A percentile compares a stretch with the other conserved stretches of the same genome.
Evolutionary conservation across 1,139 yeast genomes (phyloP).

Genomic region (Suhomyces maxii): DNA sequence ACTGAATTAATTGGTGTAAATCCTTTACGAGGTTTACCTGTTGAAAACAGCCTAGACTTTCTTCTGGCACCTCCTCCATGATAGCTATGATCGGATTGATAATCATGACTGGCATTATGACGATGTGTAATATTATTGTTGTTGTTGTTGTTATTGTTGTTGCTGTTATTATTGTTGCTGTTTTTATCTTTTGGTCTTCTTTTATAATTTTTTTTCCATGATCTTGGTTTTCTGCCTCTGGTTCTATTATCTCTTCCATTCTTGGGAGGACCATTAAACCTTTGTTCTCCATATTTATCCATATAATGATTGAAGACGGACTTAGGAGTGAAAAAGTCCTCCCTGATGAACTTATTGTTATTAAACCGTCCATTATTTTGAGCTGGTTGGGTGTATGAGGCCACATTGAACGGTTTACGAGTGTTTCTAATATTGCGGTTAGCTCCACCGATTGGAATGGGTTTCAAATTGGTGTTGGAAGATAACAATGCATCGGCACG

Average conservation of each 20-base stretch:
- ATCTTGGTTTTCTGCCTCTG: conserved; percentile 29
- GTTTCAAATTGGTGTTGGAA: conserved; percentile 40
- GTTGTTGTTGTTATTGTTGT: background rate
- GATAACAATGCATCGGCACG: conserved; percentile 50
- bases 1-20: conserved; percentile 5
- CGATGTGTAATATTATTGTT: conserved; percentile 18
- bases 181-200: conserved; percentile 14
- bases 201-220: conserved; percentile 28
- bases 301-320: conserved; percentile 69
- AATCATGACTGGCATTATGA: conserved; percentile 12
- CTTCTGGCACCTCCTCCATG: conserved; percentile 10
- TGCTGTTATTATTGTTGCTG: conserved; percentile 8
- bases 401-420: conserved; percentile 65
- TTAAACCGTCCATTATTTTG: conserved; percentile 18
- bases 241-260: conserved; percentile 32
- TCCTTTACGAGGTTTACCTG: conserved; percentile 24
- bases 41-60: conserved; percentile 33
- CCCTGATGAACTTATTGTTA: conserved; percentile 51
- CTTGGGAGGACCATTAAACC: conserved; percentile 16
- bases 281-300: conserved; percentile 61
- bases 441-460: conserved; percentile 41
- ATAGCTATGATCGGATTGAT: background rate
- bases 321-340: conserved; percentile 76
- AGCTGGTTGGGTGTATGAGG: conserved; percentile 45
- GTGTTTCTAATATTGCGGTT: conserved; percentile 48